Conservation (phyloP, 1,284 basidiomycete species). For the Papiliotrema flavescens region DNA sequence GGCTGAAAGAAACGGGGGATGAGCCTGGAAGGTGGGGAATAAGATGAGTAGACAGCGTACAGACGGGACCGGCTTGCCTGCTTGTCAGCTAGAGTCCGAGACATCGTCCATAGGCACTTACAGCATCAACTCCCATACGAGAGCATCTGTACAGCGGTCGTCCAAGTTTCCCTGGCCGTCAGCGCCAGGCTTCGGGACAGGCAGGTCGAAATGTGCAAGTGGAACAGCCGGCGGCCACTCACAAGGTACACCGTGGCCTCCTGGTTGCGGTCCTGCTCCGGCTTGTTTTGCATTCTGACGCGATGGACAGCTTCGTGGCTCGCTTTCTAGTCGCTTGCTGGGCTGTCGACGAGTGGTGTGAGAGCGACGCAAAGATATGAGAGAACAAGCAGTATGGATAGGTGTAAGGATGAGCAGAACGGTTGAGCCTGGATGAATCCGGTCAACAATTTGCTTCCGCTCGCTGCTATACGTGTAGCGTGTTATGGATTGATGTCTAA, state of each 20-base stretch:
- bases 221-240: constrained; percentile 28
- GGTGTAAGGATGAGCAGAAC: not conserved
- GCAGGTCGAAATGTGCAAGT: not conserved
- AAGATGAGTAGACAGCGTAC: constrained; percentile 58
- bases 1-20: not conserved
- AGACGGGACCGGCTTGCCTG: constrained; percentile 90
- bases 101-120: constrained; percentile 24
- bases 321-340: too few relatives aligned
- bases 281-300: constrained; percentile 48
- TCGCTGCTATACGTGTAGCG: not conserved
- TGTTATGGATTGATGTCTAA: too few relatives aligned
- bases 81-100: constrained; percentile 16
- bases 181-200: too few relatives aligned
- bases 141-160: constrained; percentile 86
- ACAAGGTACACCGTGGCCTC: constrained; percentile 93
- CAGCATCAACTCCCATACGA: constrained; percentile 98
- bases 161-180: constrained; percentile 85
- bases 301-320: not conserved
- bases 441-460: constrained; percentile 1
- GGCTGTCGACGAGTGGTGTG: too few relatives aligned
- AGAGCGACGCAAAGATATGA: not conserved
- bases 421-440: not conserved
- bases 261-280: constrained; percentile 83
- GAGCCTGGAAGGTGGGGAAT: not conserved
- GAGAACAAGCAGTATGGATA: not conserved